Base-by-base conservation (phyloP, 805 yeast species). In the Suhomyces vadensis region DNA sequence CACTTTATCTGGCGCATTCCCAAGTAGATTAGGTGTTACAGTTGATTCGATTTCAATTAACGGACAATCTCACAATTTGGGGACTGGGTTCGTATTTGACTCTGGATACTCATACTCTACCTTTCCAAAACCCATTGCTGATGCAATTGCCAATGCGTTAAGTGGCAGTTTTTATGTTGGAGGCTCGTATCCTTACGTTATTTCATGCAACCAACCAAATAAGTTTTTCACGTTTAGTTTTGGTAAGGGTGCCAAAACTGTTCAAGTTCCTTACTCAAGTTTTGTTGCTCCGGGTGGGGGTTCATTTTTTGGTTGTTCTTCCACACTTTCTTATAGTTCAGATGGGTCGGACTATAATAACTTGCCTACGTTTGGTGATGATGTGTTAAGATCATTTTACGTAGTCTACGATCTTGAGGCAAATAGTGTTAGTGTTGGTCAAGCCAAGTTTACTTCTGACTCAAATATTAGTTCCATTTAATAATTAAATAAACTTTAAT, bases 341-440 rank as follows among this genome's bases (percentile, higher is more conserved):
- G 36, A 39, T 9, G 29, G 29, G 3, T 16, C 8, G 10, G 20
- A 38, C 31, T 27, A 14, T 10, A 24, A 24, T 10, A 24, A 40
- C 31, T 27, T 21, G 33, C 43, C 44, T 11, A 41, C 74, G 5
- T 58, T 79, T 10, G 86, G 86, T 38, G 83, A 79, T 54, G 64
- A 75, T 3, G 74, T 81, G 58, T 56, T 82, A 44, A 66, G 76
- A 47, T 58, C 72, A 22, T 78, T 77, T 1, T 81, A 81, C 52
- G 69, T 75, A 29, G 83, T 79, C 37, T 82, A 71, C 46, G 84
- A 82, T 57, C 56, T 81, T 38, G 81, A 74, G 24, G 62, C 64
- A 33, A 54, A 61, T 24, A 67, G 68, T 41, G 51, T 78, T 17
- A 72, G 73, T 1, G 31, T 78, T n/a, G 82, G 81, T 4, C 78